Evolutionary conservation across 2,329 filamentous ascomycete species (phyloP).

Genomic region (Hypoxylon sp.): DNA sequence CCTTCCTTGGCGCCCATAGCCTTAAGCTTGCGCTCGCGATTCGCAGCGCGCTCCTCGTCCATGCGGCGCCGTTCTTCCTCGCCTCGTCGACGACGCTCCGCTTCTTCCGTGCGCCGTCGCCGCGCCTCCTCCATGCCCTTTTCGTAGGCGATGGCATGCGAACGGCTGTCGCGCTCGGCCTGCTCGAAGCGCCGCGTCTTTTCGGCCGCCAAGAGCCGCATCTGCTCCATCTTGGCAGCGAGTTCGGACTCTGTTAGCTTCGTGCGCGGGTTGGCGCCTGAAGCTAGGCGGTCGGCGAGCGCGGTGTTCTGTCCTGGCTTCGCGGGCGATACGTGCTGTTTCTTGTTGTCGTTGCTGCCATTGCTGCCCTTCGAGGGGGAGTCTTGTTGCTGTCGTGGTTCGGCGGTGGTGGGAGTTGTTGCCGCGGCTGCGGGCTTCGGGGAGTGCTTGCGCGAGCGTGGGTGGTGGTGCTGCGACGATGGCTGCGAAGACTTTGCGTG

Average conservation of each 20-base stretch:
- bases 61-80: conserved; percentile 67
- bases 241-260: conserved; percentile 74
- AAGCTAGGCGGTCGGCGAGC: conserved; percentile 62
- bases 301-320: conserved; percentile 56
- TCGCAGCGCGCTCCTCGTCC: conserved; percentile 73
- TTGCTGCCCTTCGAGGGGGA: conserved; percentile 13
- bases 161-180: conserved; percentile 69
- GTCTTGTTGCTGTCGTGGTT: conserved; percentile 20
- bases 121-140: conserved; percentile 70
- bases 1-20: conserved; percentile 68
- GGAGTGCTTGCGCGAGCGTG: conserved; percentile 47
- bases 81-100: conserved; percentile 64
- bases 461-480: conserved; percentile 38
- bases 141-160: conserved; percentile 68
- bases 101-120: conserved; percentile 66
- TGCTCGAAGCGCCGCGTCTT: conserved; percentile 72
- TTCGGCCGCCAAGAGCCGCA: conserved; percentile 71
- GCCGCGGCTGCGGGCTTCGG: conserved; percentile 34
- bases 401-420: conserved; percentile 23
- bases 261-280: conserved; percentile 71
- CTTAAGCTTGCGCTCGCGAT: conserved; percentile 72
- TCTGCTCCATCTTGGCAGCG: conserved; percentile 71
- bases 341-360: conserved; percentile 28
- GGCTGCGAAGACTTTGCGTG: conserved; percentile 48
- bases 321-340: conserved; percentile 10